Evolutionary conservation across 2,329 filamentous ascomycete species (phyloP).

Genomic region (Huntiella savannae): DNA sequence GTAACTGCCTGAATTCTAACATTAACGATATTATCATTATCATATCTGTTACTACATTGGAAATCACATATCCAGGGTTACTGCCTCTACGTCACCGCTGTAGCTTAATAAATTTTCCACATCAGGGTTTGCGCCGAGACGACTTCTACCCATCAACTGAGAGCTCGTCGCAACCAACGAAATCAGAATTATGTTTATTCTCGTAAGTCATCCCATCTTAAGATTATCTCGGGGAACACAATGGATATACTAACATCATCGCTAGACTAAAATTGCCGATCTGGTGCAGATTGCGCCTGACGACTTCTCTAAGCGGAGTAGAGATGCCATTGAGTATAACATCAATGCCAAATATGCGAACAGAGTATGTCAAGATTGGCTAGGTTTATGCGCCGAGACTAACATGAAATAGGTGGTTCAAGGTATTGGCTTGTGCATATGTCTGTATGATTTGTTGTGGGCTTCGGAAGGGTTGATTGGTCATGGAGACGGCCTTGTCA

Average conservation of each 20-base stretch:
- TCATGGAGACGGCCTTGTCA: conserved; percentile 77
- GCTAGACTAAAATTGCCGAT: conserved; percentile 78
- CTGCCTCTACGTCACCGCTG: too few species aligned
- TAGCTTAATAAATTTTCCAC: conserved; percentile 3
- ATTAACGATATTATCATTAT: too few species aligned
- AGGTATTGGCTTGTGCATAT: conserved; percentile 83
- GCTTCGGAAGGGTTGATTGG: conserved; percentile 87
- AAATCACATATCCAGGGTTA: too few species aligned
- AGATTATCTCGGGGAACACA: neutral
- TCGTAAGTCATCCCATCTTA: conserved; percentile 20
- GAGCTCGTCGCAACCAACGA: neutral
- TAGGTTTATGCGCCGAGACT: neutral
- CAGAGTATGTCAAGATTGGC: conserved; percentile 34
- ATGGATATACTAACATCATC: conserved; percentile 5
- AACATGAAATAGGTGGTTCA: conserved; percentile 48
- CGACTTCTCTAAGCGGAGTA: conserved; percentile 69
- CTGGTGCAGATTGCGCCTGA: conserved; percentile 81
- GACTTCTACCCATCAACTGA: neutral
- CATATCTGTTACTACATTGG: too few species aligned
- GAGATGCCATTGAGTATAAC: conserved; percentile 79
- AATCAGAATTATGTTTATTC: conserved; percentile 25
- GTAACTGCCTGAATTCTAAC: too few species aligned
- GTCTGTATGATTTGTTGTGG: conserved; percentile 76
- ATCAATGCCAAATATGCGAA: conserved; percentile 96
- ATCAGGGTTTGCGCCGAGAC: neutral